Evolutionary conservation across 345 rosid species (phyloP).

Genomic region (Tarenaya hassleriana): DNA sequence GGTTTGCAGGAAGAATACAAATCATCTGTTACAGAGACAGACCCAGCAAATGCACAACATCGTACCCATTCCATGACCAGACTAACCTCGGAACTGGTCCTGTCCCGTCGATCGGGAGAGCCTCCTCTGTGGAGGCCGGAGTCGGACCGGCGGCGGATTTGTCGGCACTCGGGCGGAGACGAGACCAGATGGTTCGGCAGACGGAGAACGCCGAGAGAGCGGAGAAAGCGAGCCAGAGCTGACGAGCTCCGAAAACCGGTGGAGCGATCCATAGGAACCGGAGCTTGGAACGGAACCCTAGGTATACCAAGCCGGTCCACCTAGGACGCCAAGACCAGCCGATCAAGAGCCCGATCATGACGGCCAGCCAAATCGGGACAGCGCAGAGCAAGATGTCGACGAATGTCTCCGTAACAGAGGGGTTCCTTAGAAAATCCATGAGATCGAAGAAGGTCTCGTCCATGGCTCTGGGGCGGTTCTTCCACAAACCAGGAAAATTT

Average conservation of each 20-base stretch:
- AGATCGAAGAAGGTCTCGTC: conserved; percentile 57
- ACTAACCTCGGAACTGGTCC: conserved; percentile 36
- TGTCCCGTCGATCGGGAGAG: conserved; percentile 26
- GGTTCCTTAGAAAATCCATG: conserved; percentile 50
- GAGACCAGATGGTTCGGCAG: conserved; percentile 64
- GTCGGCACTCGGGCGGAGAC: conserved; percentile 34
- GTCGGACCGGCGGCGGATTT: conserved; percentile 25
- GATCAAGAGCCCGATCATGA: conserved; percentile 89
- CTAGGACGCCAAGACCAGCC: conserved; percentile 99
- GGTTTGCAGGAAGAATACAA: too few relatives aligned
- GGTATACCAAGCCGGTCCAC: conserved; percentile 78
- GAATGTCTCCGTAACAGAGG: conserved; percentile 72
- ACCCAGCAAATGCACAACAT: not conserved
- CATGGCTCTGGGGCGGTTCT: conserved; percentile 30
- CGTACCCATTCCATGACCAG: not conserved
- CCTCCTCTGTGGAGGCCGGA: conserved; percentile 16
- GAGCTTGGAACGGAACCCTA: conserved; percentile 72
- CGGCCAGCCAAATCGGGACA: conserved; percentile 94
- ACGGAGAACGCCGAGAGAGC: conserved; percentile 84
- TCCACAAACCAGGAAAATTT: not conserved
- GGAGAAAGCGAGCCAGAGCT: conserved; percentile 86
- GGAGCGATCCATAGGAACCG: conserved; percentile 89
- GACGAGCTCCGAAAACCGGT: conserved; percentile 90
- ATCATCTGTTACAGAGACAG: not conserved
- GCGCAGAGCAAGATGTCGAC: conserved; percentile 89